Evolutionary conservation across 2,329 filamentous ascomycete species (phyloP), one percentile per base, ranked within the genome.

Genomic region (Ophiostoma ips): DNA sequence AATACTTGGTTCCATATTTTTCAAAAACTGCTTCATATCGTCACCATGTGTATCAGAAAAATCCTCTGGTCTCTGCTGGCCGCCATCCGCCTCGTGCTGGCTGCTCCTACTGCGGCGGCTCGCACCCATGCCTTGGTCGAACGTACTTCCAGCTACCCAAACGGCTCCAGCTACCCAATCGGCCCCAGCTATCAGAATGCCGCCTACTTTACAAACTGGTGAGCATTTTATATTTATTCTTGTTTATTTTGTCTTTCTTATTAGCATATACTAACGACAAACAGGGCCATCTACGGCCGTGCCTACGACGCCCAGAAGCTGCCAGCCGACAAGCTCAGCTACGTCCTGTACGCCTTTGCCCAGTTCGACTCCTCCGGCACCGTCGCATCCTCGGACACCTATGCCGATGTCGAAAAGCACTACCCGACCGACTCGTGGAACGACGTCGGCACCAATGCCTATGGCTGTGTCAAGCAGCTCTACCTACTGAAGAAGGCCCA

Each of bases 301-400:
- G 77, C 84, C 55, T 87, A 83, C 60, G 74, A 83, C 50, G 83
- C 85, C 0, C 73, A 82, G 48, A 71, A 87, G 57, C 71, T 94
- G 9, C 83, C 83, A 0, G 77, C 72, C 2, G 71, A 77, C 2
- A 71, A 87, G 55, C 67, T 94, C 48, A 90, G 83, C 0, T 85
- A 92, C 58, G 71, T 94, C 2, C 71, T 94, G 2, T 94, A 78
- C 59, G 75, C 87, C 2, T 95, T 95, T 64, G 83, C 86, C 58
- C 89, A 94, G 60, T 64, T 94, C 16, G 70, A 71, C 9, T 62
- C 75, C 0, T 76, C 83, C 49, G 88, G 88, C 33, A 83, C 85
- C 58, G 83, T 90, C 66, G 83, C 73, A 9, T 69, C 86, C 8
- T 81, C 77, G 1, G 85, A 92, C 58, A 65, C 69, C 2, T 88